Evolutionary conservation across 176 grass and related monocot genomes (phyloP), one percentile per base, ranked within the genome.

Genomic region (Aechmea fasciata): DNA sequence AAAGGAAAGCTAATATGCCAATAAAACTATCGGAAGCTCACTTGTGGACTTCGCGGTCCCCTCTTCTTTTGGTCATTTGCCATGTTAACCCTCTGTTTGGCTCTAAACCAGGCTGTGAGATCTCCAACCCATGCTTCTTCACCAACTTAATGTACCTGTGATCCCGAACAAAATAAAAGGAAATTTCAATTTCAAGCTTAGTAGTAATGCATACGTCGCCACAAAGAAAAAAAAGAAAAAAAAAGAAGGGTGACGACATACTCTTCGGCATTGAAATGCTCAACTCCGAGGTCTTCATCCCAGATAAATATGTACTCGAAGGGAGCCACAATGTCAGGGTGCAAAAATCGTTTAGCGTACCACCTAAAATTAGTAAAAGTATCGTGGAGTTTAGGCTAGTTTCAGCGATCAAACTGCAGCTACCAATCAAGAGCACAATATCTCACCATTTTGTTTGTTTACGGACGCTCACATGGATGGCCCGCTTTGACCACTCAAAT

Each of bases 31-130:
- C 1, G 1, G 48, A 80, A 59, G 17, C 88, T 89, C 87, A 96
- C 92, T 78, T 91, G 67, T 96, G 92, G 41, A 96, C 88, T 68
- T 96, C 78, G n/a, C 10, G 80, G 77, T 89, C 81, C 49, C 80
- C 85, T 84, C 92, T 91, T 88, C 92, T 89, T 72, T 89, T 87
- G 71, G 88, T 96, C 88, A 96, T 96, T 78, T 91, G 85, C 92
- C 92, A 96, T 53, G 92, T 89, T 64, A 91, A 81, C 52, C 79
- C 85, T 75, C 50, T 89, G 67, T 86, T 78, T 68, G 85, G 88
- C 50, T 96, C 83, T 80, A 96, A 80, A 76, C 88, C 92, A 73
- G 92, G 88, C 26, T 96, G 92, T 80, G 92, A 96, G 67, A 96
- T 96, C 65, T 96, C 88, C 69, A 96, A 70, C 12, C 68, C 66